Conservation (phyloP, 805 yeast species). For the Saccharomycopsis vini region DNA sequence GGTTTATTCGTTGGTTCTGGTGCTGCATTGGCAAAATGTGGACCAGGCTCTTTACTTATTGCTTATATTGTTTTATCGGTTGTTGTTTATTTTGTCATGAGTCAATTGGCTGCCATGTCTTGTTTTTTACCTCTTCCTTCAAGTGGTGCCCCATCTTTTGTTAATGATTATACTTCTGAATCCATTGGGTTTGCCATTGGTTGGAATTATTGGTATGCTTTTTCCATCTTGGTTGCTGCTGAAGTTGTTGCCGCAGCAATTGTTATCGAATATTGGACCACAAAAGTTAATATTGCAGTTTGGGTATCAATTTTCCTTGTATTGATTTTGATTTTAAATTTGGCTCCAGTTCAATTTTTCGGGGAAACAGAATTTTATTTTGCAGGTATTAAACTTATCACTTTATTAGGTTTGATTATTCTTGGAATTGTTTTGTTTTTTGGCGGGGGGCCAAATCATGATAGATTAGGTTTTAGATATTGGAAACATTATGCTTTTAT, state of each 20-base stretch:
- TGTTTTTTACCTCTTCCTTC: conserved; percentile 54
- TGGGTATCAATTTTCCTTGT: conserved; percentile 44
- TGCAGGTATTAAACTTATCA: conserved; percentile 60
- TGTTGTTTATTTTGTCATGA: conserved; percentile 59
- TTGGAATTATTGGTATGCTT: conserved; percentile 43
- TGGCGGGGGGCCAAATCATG: conserved; percentile 33
- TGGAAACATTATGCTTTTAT: conserved; percentile 39
- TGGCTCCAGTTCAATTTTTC: conserved; percentile 64
- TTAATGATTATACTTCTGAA: conserved; percentile 45
- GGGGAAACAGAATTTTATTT: conserved; percentile 83
- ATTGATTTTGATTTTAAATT: conserved; percentile 43
- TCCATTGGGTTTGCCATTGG: conserved; percentile 54
- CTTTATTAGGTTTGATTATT: conserved; percentile 63
- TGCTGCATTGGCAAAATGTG: conserved; percentile 46
- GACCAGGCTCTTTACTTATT: conserved; percentile 49
- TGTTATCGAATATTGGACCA: conserved; percentile 46
- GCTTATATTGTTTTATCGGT: conserved; percentile 66
- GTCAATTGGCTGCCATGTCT: conserved; percentile 62
- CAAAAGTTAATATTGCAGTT: conserved; percentile 36
- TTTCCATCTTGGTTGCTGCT: conserved; percentile 45
- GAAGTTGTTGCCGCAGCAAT: conserved; percentile 49
- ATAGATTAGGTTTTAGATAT: conserved; percentile 57
- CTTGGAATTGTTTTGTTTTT: conserved; percentile 77
- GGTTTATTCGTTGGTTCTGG: conserved; percentile 65
- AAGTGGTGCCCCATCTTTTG: conserved; percentile 61